Conservation (phyloP, 805 yeast genomes). For the Myxozyma udenii region DNA sequence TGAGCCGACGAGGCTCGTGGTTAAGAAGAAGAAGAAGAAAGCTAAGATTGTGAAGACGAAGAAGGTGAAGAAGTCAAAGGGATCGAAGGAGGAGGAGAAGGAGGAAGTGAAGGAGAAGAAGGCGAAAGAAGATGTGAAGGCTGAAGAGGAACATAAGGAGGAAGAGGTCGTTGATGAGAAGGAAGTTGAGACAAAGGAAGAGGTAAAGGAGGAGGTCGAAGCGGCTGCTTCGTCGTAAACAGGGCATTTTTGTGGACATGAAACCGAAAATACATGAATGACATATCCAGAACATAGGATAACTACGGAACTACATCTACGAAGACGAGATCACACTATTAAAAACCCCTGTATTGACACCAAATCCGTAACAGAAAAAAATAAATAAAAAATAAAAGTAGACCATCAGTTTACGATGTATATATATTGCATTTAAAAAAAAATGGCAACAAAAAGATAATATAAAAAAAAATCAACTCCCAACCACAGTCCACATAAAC, state of each 20-base stretch:
- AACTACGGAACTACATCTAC: not conserved
- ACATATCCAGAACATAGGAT: not conserved
- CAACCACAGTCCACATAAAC: not conserved
- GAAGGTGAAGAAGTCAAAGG: constrained; percentile 19
- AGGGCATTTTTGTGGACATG: too few relatives aligned
- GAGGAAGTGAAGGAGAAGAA: not conserved
- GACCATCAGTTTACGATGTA: not conserved
- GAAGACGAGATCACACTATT: too few relatives aligned
- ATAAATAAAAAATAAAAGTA: not conserved
- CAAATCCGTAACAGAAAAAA: too few relatives aligned
- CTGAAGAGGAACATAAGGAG: not conserved
- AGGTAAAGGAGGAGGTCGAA: not conserved
- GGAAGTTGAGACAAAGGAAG: not conserved
- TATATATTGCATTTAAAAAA: not conserved
- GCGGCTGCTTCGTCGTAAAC: not conserved
- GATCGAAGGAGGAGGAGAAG: constrained; percentile 11
- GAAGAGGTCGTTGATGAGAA: not conserved
- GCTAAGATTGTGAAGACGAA: constrained; percentile 17
- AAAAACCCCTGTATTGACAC: too few relatives aligned
- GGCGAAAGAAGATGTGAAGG: constrained; percentile 2
- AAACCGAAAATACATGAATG: not conserved
- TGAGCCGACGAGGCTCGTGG: not conserved
- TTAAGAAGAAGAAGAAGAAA: constrained; percentile 25
- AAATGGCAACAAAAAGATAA: not conserved
- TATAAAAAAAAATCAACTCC: not conserved